Percentiles rank a stretch among this genome's conserved stretches.
Evolutionary conservation across 192 early-diverging fungal species (phyloP).

Genomic region (Coemansia biformis): DNA sequence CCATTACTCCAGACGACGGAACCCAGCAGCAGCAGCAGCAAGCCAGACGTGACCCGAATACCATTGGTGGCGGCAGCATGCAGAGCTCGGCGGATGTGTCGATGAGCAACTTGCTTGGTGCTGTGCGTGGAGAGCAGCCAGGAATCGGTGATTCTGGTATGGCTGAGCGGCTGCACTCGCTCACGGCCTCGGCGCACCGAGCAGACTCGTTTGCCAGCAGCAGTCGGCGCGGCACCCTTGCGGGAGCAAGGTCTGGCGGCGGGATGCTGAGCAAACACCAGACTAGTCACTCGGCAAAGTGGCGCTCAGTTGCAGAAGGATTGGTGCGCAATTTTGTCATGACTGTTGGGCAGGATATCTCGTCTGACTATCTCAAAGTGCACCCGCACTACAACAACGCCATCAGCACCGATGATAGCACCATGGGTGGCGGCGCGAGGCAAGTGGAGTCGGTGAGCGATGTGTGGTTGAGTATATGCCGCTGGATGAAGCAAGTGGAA

Average conservation of each 20-base stretch:
- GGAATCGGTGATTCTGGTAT: not conserved
- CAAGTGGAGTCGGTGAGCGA: conserved; percentile 16
- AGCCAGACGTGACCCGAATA: not conserved
- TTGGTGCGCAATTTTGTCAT: conserved; percentile 43
- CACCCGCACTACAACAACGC: conserved; percentile 15
- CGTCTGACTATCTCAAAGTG: conserved; percentile 27
- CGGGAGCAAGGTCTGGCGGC: not conserved
- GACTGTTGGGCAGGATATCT: conserved; percentile 45
- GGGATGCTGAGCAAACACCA: conserved; percentile 9
- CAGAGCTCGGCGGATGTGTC: conserved; percentile 20
- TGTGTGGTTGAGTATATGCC: conserved; percentile 41
- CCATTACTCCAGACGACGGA: conserved; percentile 17
- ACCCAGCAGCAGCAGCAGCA: not conserved
- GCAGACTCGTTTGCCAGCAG: conserved; percentile 41
- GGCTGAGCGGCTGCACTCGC: conserved; percentile 22
- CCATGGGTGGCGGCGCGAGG: not conserved
- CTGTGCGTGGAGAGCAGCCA: too few relatives aligned
- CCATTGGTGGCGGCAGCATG: conserved; percentile 5
- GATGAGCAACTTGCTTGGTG: conserved; percentile 17
- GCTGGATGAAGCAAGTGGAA: conserved; percentile 43
- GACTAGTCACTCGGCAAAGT: conserved; percentile 22
- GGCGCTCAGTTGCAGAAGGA: conserved; percentile 32
- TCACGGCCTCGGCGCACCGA: conserved; percentile 17
- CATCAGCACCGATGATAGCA: too few relatives aligned
- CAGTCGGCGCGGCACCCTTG: conserved; percentile 10